Evolutionary conservation across 805 yeast genomes (phyloP), one percentile per base, ranked within the genome.

Genomic region (Ogataea parapolymorpha): DNA sequence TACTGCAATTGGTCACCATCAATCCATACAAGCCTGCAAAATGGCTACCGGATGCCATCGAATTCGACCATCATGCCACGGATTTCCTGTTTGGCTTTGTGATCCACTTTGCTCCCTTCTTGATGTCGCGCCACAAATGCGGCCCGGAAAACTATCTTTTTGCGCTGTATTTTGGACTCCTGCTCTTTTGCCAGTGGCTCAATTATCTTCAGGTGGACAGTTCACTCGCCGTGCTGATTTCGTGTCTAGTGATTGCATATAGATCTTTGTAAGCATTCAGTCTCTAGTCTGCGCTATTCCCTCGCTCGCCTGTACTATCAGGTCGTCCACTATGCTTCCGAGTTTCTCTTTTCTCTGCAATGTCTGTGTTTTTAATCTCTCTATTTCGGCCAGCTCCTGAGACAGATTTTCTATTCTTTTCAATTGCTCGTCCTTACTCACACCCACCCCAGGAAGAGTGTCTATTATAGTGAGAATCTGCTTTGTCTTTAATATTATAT

Each of bases 371-470:
- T 86, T 77, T 41, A 76, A 73, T 16, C 62, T 56, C 52, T 89
- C 93, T 2, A 80, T 78, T 10, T 68, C 65, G 10, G 72, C 70
- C 40, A 90, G 64, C 50, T 85, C 86, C 32, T 60, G 58, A 35
- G 85, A 83, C 34, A 93, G 66, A 11, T 67, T 69, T 37, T 73
- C 75, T 13, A 91, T 85, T 44, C 74, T 72, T 20, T 66, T 63
- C 58, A 89, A 59, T 62, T 90, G 98, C 40, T 78, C 82, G 32
- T 72, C 76, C 17, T 85, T 84, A 2, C 90, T 78, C 1, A 84
- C 90, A 7, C 95, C 96, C 2, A 88, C 86, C 10, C 97, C 98
- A 0, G 99, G 99, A 31, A 91, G 67, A 2, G 95, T 79, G 56
- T 86, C 95, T 28, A 91, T 89, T 20, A 91, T 75, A 54, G 85